These are phyloP conservation scores for Botrytis byssoidea DNA, from an alignment of 2,329 filamentous ascomycete species.

Conservation along the genomic window DNA sequence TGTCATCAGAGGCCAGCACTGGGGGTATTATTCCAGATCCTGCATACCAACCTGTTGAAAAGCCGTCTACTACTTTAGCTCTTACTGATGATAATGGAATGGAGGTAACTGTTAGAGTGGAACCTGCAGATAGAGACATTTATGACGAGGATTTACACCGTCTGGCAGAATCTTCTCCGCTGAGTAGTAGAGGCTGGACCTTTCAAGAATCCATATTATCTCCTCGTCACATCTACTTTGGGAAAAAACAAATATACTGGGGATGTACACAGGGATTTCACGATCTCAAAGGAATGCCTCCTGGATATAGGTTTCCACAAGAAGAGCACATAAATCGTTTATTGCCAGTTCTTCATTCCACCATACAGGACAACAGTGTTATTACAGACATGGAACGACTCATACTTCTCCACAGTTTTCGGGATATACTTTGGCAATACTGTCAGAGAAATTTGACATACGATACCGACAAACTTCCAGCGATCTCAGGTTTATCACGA, in stretches of 20 bases:
- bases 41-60: background rate
- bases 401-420: background rate
- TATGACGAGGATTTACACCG: background rate
- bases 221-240: background rate
- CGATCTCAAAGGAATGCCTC: background rate
- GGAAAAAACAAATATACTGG: background rate
- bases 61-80: background rate
- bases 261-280: background rate
- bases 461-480: background rate
- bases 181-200: background rate
- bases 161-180: background rate
- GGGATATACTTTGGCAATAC: background rate
- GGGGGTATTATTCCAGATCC: background rate
- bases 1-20: background rate
- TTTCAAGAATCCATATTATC: background rate
- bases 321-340: background rate
- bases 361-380: background rate
- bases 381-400: background rate
- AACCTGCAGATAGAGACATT: background rate
- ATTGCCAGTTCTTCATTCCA: background rate
- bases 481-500: background rate
- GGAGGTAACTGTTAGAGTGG: background rate
- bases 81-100: background rate
- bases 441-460: background rate
- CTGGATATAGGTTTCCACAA: background rate